Conservation (phyloP, 495 filamentous ascomycete genomes). For the Tuber calosporum region DNA sequence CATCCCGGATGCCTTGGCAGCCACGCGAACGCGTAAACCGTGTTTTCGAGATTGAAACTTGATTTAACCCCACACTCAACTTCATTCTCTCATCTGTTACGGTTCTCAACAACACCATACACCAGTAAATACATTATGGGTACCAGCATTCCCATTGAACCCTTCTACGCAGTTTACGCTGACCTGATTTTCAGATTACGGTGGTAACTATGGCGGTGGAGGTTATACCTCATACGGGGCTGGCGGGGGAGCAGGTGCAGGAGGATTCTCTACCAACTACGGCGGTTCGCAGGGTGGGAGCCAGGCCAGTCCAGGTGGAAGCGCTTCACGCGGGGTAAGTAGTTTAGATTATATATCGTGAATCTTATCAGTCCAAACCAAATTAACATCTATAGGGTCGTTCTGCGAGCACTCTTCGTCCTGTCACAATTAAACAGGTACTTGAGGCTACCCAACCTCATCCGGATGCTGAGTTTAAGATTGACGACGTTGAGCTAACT, state of each 20-base stretch:
- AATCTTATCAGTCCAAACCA: conserved; percentile 6
- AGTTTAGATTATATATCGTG: neutral
- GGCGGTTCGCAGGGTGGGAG: conserved; percentile 50
- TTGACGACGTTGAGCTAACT: conserved; percentile 63
- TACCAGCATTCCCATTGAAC: conserved; percentile 10
- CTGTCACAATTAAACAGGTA: conserved; percentile 91
- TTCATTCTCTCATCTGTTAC: conserved; percentile 6
- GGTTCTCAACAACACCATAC: neutral
- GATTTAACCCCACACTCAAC: conserved; percentile 5
- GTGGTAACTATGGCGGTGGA: conserved; percentile 28
- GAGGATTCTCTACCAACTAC: conserved; percentile 58
- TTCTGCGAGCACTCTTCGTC: conserved; percentile 67
- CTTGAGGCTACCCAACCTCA: conserved; percentile 68
- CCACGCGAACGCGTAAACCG: conserved; percentile 36
- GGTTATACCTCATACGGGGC: conserved; percentile 52
- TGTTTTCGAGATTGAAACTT: conserved; percentile 23
- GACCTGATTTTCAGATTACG: conserved; percentile 36
- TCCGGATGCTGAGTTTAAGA: conserved; percentile 64
- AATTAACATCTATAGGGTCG: conserved; percentile 44
- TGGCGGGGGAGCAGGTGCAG: conserved; percentile 55
- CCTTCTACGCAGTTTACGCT: conserved; percentile 11
- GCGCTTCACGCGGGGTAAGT: conserved; percentile 43
- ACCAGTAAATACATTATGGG: conserved; percentile 27
- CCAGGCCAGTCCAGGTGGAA: conserved; percentile 45
- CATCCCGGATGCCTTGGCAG: neutral